Evolutionary conservation across 2,329 filamentous ascomycete species (phyloP), one percentile per base, ranked within the genome.

Genomic region (Esteya vermicola): DNA sequence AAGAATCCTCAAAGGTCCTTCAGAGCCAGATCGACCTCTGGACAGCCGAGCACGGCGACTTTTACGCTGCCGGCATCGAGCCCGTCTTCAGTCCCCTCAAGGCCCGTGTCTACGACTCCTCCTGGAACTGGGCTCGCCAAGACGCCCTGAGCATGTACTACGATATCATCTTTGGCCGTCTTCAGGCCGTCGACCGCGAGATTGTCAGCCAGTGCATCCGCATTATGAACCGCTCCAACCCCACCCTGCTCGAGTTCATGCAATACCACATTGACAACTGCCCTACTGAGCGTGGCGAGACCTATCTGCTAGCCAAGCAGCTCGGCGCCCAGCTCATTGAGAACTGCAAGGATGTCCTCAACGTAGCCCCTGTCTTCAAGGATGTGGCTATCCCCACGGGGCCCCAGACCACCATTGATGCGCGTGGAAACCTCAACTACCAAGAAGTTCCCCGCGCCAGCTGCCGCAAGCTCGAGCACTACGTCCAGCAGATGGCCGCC

Each of bases 201-300:
- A 98, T 96, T 52, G 91, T 98, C 57, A 95, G 88, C 63, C 88
- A 88, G 59, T 98, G 91, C 64, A 96, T 98, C 55, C 83, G 85
- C 50, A 91, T 98, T 63, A 98, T 98, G 91, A 98, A 95, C 68
- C 83, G 91, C 47, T 94, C 91, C 26, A 98, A 96, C 58, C 91
- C 91, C 3, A 81, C 85, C 27, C 76, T 98, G 2, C 74, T 98
- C 43, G 89, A 98, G 51, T 98, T 95, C 63, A 98, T 98, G 91
- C 91, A 98, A 58, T 96, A 98, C 54, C 91, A 98, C 65, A 98
- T 98, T 54, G 91, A 98, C 54, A 91, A 96, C 67, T 96, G 89
- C 65, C 91, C 91, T 1, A 88, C 88, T 0, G 88, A 98, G 56
- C 81, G 89, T 38, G 91, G 91, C 43, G 91, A 98, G 65, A 98